Base-by-base conservation (phyloP, 1,284 basidiomycete genomes). In the Cryptococcus sp. region DNA sequence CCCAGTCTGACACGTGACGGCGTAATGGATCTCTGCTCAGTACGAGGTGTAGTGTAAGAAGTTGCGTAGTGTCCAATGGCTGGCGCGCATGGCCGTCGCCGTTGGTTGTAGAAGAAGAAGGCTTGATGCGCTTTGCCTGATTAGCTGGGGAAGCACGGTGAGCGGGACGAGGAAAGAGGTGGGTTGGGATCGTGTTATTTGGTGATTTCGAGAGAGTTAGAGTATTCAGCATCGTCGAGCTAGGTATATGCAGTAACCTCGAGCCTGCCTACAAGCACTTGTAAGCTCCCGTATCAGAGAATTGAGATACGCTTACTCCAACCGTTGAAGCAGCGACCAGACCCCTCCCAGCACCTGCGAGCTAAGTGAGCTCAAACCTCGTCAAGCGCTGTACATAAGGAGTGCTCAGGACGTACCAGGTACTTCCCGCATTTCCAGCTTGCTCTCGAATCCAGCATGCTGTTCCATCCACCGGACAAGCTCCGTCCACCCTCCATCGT, bases 171-270 rank as follows among this genome's bases (percentile, higher is more conserved):
- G 71, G 74, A 55, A 73, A 76, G 10, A 78, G 62, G 34, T 67
- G 63, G 1, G 47, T 3, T 10, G 74, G 70, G 46, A 76, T 72
- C 29, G 29, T 34, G 29, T 34, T 34, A 7, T 4, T 34, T 10
- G 19, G 66, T 62, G 56, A 65, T 62, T 11, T 61, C 56, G 3
- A 59, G 50, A 92, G 79, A 0, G 90, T 90, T 51, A 81, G 79
- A 44, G 82, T 78, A 72, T 91, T 93, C 61, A 92, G 76, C 64
- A 93, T 75, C 0, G 85, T 84, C n/a, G 76, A 76, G 1, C 83
- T 80, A 7, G 91, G 91, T 19, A 93, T 80, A 13, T 81, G 82
- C 66, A 93, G 85, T 20, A 93, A 75, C 0, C 80, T 79, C 0
- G 81, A 80, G 13, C 81, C 82, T 29, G 84, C 81, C 83, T 87